Percentiles rank a stretch among this genome's conserved stretches.
These are phyloP conservation scores for Geotrichum restrictum DNA, from an alignment of 1,139 yeast genomes.

Conservation along the genomic window DNA sequence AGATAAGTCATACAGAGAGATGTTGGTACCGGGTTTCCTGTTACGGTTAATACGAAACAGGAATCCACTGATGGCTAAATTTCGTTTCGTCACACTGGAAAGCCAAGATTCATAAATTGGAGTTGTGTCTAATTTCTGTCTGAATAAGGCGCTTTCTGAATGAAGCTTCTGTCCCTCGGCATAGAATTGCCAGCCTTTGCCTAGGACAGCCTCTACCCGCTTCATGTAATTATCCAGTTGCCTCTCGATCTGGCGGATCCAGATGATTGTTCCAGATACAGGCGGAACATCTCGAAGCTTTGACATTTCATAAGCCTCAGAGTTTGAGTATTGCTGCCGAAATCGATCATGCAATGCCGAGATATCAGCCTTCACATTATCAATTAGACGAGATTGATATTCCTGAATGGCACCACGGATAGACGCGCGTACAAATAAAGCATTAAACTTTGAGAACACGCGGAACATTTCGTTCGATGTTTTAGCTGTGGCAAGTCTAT, in stretches of 20 bases:
- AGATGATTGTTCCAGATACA: conserved; percentile 46
- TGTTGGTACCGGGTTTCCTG: conserved; percentile 22
- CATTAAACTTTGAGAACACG: conserved; percentile 48
- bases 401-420: conserved; percentile 55
- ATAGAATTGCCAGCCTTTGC: conserved; percentile 69
- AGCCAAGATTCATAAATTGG: conserved; percentile 50
- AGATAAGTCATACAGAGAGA: conserved; percentile 27
- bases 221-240: conserved; percentile 44
- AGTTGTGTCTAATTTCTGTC: conserved; percentile 47
- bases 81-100: conserved; percentile 26
- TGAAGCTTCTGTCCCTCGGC: conserved; percentile 67
- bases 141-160: conserved; percentile 47
- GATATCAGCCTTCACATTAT: conserved; percentile 48
- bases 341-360: conserved; percentile 43
- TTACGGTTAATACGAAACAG: conserved; percentile 41
- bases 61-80: conserved; percentile 38
- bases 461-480: conserved; percentile 50
- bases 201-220: conserved; percentile 54
- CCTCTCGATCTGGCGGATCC: conserved; percentile 50
- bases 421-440: conserved; percentile 49
- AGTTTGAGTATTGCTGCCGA: conserved; percentile 36
- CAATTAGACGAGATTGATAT: conserved; percentile 49
- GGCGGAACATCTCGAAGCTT: conserved; percentile 47
- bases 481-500: conserved; percentile 40
- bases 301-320: conserved; percentile 39